A percentile compares a stretch with the other conserved stretches of the same genome.
Conservation (phyloP, 2,329 filamentous ascomycete species). For the Coniochaeta prunicola region DNA sequence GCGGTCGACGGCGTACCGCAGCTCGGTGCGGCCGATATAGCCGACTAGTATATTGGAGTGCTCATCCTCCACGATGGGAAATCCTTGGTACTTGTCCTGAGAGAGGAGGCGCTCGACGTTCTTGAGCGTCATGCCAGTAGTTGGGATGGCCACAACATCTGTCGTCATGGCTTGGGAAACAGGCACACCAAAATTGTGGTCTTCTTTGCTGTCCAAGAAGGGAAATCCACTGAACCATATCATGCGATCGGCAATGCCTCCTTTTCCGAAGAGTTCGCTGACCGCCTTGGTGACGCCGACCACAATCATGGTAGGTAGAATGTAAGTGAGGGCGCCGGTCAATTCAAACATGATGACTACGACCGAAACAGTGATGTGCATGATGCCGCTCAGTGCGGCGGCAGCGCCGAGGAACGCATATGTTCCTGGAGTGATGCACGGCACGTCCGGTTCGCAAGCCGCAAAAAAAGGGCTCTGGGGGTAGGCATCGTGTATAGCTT, state of each 20-base stretch:
- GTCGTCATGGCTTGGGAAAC: constrained; percentile 86
- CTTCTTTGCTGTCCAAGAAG: constrained; percentile 94
- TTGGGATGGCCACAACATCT: constrained; percentile 66
- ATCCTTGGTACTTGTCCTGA: constrained; percentile 82
- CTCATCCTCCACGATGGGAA: constrained; percentile 77
- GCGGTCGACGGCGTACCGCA: constrained; percentile 83
- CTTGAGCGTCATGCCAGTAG: constrained; percentile 65
- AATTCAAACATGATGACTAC: constrained; percentile 99
- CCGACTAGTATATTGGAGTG: constrained; percentile 69
- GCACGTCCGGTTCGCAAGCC: constrained; percentile 80
- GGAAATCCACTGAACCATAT: constrained; percentile 98
- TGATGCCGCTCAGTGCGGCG: constrained; percentile 88
- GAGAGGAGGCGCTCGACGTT: constrained; percentile 69
- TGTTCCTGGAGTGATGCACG: constrained; percentile 94
- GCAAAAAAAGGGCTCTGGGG: constrained; percentile 80
- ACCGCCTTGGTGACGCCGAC: constrained; percentile 95
- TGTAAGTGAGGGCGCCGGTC: constrained; percentile 94
- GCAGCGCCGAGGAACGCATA: constrained; percentile 94
- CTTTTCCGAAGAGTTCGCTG: constrained; percentile 84
- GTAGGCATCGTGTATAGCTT: constrained; percentile 78
- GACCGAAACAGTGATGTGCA: constrained; percentile 95
- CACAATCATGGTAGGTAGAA: constrained; percentile 97
- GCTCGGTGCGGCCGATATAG: constrained; percentile 87
- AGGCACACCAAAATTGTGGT: constrained; percentile 91
- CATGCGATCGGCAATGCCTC: constrained; percentile 95